Base-by-base conservation (phyloP, 176 grass and related monocot genomes). In the Stipa capillata region DNA sequence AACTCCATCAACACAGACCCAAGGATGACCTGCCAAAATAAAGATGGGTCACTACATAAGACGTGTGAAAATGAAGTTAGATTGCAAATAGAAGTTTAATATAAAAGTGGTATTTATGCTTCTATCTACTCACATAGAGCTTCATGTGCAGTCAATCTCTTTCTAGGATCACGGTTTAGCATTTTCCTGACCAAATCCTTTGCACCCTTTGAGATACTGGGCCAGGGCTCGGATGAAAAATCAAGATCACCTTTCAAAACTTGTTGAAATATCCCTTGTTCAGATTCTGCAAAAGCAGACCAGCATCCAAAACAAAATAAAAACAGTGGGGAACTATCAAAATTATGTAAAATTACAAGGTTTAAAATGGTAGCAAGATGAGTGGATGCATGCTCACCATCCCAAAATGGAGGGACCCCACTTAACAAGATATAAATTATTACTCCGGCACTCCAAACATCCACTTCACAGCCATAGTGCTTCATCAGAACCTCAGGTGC, bases 211-310 rank as follows among this genome's bases (percentile, higher is more conserved):
- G 91, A 93, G 70, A 93, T 93, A 74, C 66, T 87, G 37, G 91
- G 85, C 91, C 91, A 93, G 53, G 91, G 91, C 15, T 85, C 78
- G 1, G 82, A 50, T 67, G 73, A 74, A 85, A 93, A 85, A 69
- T 93, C 84, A 79, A 93, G 82, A 32, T 72, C 78, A 27, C 91
- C 91, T 83, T 69, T 69, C 58, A 87, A 23, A 76, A 93, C 91
- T 86, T 93, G 82, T 49, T 93, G 60, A 87, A 93, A 93, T 87
- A 90, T 87, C n/a, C 91, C 91, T n/a, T 90, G 81, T 60, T 93
- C 87, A 64, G 87, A 76, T 83, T 93, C 91, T 93, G 82, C 40
- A 44, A 81, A 56, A 31, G 35, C 15, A 65, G 11, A 34, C 56
- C 41, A 71, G 27, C 28, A 25, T 63, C 59, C 69, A 57, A 61